Percentiles rank a stretch among this genome's conserved stretches.
Evolutionary conservation across 352 stramenopile genomes (phyloP).

Genomic region (Saprolegnia diclina): DNA sequence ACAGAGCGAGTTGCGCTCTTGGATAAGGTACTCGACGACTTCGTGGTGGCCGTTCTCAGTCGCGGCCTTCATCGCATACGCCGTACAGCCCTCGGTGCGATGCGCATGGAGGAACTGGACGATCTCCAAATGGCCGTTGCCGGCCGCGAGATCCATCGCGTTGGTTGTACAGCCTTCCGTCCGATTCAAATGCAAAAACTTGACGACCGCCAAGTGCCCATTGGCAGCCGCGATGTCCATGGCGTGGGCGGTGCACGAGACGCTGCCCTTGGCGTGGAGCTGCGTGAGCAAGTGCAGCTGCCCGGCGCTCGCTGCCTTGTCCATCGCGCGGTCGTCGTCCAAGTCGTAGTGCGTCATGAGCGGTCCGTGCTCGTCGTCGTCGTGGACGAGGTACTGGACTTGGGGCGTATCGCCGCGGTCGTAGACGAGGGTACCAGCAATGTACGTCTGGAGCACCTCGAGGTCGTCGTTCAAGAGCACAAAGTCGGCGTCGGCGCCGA

Average conservation of each 20-base stretch:
- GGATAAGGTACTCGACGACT: slow-evolving; percentile 20
- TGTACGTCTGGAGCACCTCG: slow-evolving; percentile 65
- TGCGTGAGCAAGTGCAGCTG: slow-evolving; percentile 4
- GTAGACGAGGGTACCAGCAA: slow-evolving; percentile 57
- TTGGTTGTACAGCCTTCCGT: slow-evolving; percentile 35
- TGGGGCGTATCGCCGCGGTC: slow-evolving; percentile 25
- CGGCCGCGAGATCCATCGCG: slow-evolving; percentile 34
- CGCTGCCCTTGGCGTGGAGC: background rate
- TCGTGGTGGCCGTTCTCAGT: slow-evolving; percentile 21
- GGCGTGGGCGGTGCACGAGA: slow-evolving; percentile 29
- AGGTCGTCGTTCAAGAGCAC: slow-evolving; percentile 71
- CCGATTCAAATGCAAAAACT: slow-evolving; percentile 34
- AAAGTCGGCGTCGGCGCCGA: slow-evolving; percentile 76
- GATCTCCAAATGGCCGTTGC: slow-evolving; percentile 32
- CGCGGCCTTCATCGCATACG: slow-evolving; percentile 17
- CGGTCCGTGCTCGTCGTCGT: background rate
- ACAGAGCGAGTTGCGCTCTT: background rate
- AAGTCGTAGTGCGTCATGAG: slow-evolving; percentile 14
- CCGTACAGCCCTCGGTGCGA: slow-evolving; percentile 29
- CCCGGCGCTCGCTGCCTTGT: slow-evolving; percentile 1
- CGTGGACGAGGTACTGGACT: background rate
- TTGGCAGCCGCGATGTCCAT: slow-evolving; percentile 36
- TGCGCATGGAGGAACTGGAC: slow-evolving; percentile 31
- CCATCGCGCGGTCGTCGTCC: slow-evolving; percentile 11
- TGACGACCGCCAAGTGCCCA: slow-evolving; percentile 32